A percentile compares a stretch with the other conserved stretches of the same genome.
These are phyloP conservation scores for Zymoseptoria ardabiliae DNA, from an alignment of 2,329 filamentous ascomycete species.

Conservation along the genomic window DNA sequence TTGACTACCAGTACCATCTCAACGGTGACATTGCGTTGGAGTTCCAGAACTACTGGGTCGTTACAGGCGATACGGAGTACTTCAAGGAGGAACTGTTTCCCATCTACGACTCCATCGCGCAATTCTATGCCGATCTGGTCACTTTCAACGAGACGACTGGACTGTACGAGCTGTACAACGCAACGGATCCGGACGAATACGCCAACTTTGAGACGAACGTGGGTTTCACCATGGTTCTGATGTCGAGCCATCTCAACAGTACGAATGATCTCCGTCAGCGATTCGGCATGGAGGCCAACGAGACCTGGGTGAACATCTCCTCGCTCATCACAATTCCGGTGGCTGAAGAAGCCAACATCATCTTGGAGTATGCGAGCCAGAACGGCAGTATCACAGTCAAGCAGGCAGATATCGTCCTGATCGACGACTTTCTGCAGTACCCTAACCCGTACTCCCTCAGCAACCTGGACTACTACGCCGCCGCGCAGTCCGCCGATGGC, in stretches of 20 bases:
- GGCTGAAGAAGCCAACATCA: constrained; percentile 50
- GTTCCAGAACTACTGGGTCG: constrained; percentile 53
- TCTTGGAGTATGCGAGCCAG: constrained; percentile 59
- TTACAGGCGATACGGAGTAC: constrained; percentile 50
- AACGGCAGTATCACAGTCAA: constrained; percentile 60
- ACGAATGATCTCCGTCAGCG: constrained; percentile 52
- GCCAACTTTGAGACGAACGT: constrained; percentile 59
- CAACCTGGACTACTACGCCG: constrained; percentile 63
- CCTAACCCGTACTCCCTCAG: constrained; percentile 48
- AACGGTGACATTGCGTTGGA: constrained; percentile 62
- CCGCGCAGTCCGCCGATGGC: constrained; percentile 59
- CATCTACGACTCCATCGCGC: constrained; percentile 57
- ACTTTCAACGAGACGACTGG: constrained; percentile 51
- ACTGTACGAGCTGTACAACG: constrained; percentile 49
- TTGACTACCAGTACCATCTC: constrained; percentile 65
- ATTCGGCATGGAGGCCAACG: constrained; percentile 49
- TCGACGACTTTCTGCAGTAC: constrained; percentile 58
- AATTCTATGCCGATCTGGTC: constrained; percentile 54
- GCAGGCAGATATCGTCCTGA: constrained; percentile 62
- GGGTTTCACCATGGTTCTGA: constrained; percentile 61
- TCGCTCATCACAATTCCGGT: constrained; percentile 50
- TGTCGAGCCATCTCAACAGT: constrained; percentile 48
- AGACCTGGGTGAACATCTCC: constrained; percentile 52
- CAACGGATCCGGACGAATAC: constrained; percentile 67
- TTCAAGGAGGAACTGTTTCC: constrained; percentile 53